Conservation (phyloP, 2,329 filamentous ascomycete species). For the Sarocladium oryzae region DNA sequence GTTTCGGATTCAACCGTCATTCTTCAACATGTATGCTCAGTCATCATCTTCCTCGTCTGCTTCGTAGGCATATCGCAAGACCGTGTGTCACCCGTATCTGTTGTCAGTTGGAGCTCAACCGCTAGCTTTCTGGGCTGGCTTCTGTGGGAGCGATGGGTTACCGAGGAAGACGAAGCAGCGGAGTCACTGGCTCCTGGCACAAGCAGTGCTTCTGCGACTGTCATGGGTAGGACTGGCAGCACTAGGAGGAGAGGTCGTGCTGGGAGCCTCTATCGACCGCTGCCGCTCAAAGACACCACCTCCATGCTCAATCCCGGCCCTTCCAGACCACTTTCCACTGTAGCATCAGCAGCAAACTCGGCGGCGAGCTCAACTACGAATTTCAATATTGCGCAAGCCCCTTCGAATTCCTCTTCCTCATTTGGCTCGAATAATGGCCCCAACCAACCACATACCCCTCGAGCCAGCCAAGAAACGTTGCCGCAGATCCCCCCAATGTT, state of each 20-base stretch:
- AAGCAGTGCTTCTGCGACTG: conserved; percentile 29
- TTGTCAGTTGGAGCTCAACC: conserved; percentile 78
- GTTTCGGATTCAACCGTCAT: conserved; percentile 95
- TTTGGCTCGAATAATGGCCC: conserved; percentile 29
- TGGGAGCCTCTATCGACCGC: conserved; percentile 30
- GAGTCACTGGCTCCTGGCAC: conserved; percentile 18
- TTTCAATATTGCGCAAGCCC: conserved; percentile 40
- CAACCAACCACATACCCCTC: conserved; percentile 19
- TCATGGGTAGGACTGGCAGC: conserved; percentile 27
- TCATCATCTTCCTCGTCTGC: conserved; percentile 89
- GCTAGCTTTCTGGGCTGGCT: conserved; percentile 84
- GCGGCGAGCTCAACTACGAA: conserved; percentile 43
- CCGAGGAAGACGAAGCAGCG: conserved; percentile 51
- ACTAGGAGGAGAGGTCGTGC: conserved; percentile 27
- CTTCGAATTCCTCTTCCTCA: conserved; percentile 38
- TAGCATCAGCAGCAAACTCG: conserved; percentile 19
- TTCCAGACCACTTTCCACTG: conserved; percentile 20
- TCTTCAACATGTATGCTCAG: conserved; percentile 91
- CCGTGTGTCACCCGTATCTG: conserved; percentile 79
- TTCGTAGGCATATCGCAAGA: conserved; percentile 80
- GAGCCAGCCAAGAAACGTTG: conserved; percentile 21
- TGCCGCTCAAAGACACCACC: conserved; percentile 17
- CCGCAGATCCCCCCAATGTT: conserved; percentile 22
- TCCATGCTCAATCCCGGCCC: conserved; percentile 12
- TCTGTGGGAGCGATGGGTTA: conserved; percentile 87